Conservation (phyloP, 2,329 filamentous ascomycete genomes). For the Cordyceps fumosorosea region DNA sequence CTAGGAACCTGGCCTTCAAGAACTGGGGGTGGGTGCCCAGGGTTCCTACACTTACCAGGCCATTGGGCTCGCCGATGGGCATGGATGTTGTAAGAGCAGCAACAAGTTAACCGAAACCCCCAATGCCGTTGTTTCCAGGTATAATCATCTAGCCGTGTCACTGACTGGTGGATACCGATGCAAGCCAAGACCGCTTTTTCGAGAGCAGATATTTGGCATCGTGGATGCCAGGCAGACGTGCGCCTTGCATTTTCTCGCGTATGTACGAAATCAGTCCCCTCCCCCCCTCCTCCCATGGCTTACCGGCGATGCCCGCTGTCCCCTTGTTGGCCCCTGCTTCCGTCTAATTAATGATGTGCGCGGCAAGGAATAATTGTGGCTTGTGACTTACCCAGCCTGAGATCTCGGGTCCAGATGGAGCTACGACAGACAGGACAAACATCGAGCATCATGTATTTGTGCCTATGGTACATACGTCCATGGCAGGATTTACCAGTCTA, state of each 20-base stretch:
- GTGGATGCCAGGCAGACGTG: conserved; percentile 5
- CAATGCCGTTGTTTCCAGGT: not conserved
- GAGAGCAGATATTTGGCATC: conserved; percentile 8
- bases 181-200: conserved; percentile 11
- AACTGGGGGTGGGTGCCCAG: not conserved
- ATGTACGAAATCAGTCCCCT: conserved; percentile 8
- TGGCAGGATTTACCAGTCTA: not conserved
- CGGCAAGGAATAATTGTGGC: conserved; percentile 8
- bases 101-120: not conserved
- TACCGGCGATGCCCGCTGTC: not conserved
- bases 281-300: not conserved
- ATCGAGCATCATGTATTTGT: not conserved
- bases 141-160: not conserved
- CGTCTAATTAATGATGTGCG: conserved; percentile 9
- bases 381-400: conserved; percentile 4
- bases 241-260: conserved; percentile 6
- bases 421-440: not conserved
- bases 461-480: not conserved
- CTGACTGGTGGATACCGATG: conserved; percentile 3
- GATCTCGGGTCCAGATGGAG: conserved; percentile 12
- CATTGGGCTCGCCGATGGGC: conserved; percentile 1
- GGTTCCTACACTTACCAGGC: not conserved
- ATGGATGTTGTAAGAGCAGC: not conserved
- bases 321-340: not conserved
- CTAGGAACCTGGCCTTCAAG: not conserved